Evolutionary conservation across 768 basidiomycete species (phyloP), one percentile per base, ranked within the genome.

Genomic region (Mycena kentingensis): DNA sequence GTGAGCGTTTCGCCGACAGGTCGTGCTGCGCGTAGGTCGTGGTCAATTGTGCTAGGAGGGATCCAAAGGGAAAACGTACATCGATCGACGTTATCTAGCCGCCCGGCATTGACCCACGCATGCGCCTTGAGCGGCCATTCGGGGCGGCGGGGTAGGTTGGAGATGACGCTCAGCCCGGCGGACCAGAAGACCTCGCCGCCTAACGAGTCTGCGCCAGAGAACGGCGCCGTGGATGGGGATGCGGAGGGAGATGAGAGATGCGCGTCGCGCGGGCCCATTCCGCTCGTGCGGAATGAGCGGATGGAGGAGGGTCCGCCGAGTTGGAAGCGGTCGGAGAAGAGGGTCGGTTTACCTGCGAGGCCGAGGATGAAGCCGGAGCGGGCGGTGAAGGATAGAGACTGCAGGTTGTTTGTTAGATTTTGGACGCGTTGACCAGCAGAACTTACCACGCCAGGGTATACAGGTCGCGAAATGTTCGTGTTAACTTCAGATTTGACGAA

Each of bases 281-380:
- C 76, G 63, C 90, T 91, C 5, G 77, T 73, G 36, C 78, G 78
- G 70, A 96, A 95, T 45, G 83, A 81, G 5, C 97, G 77, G 0
- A 98, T 77, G 47, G 84, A 91, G 6, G 87, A 82, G 0, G 97
- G 94, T 0, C 97, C 97, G 22, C 97, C 97, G 0, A 98, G 78
- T 59, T 96, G 94, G 67, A 93, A 93, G 5, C 93, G 83, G 70
- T 99, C 97, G 1, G 84, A 78, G 61, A 91, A 88, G 21, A 84
- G 77, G 6, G 80, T 77, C 12, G 75, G 69, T 11, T 74, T 70
- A 12, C 73, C 71, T 6, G 60, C 59, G 26, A 96, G 67, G 41
- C 85, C 81, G 64, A 82, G 82, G 11, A 98, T 70, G 22, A 90
- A 52, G 2, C 95, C 95, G 0, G 83, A 73, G 8, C 87, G 77